Conservation (phyloP, 2,329 filamentous ascomycete species). For the Corynespora cassiicola region DNA sequence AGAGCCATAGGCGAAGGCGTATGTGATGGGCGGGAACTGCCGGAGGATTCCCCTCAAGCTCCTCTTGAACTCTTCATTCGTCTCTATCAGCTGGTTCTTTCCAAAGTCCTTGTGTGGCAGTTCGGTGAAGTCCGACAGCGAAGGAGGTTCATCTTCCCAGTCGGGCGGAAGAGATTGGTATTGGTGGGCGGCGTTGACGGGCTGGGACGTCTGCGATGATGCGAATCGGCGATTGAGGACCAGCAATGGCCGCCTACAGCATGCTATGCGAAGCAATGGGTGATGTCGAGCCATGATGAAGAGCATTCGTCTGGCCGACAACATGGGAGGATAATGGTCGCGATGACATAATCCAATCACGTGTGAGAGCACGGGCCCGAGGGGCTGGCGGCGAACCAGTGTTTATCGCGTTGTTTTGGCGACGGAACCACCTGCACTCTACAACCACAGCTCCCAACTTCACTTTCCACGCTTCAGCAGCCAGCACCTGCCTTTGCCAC, state of each 20-base stretch:
- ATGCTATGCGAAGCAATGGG: conserved; percentile 34
- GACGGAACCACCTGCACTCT: too few relatives aligned
- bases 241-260: conserved; percentile 30
- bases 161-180: conserved; percentile 55
- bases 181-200: conserved; percentile 21
- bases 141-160: conserved; percentile 78
- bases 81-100: conserved; percentile 90
- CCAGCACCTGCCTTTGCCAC: not conserved
- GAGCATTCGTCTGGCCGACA: conserved; percentile 11
- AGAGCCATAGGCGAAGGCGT: conserved; percentile 96
- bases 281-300: conserved; percentile 41
- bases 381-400: too few relatives aligned
- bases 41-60: conserved; percentile 84
- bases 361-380: too few relatives aligned
- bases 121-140: conserved; percentile 76
- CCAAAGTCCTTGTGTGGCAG: conserved; percentile 84
- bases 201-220: conserved; percentile 29
- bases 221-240: conserved; percentile 29
- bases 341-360: too few relatives aligned
- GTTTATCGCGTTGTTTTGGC: too few relatives aligned
- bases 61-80: conserved; percentile 95
- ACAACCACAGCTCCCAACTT: too few relatives aligned
- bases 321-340: too few relatives aligned
- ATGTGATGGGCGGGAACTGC: conserved; percentile 94
- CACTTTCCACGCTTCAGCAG: too few relatives aligned